Percentiles rank a stretch among this genome's conserved stretches.
Conservation (phyloP, 108 stramenopile genomes). For the Skeletonema marinoi region DNA sequence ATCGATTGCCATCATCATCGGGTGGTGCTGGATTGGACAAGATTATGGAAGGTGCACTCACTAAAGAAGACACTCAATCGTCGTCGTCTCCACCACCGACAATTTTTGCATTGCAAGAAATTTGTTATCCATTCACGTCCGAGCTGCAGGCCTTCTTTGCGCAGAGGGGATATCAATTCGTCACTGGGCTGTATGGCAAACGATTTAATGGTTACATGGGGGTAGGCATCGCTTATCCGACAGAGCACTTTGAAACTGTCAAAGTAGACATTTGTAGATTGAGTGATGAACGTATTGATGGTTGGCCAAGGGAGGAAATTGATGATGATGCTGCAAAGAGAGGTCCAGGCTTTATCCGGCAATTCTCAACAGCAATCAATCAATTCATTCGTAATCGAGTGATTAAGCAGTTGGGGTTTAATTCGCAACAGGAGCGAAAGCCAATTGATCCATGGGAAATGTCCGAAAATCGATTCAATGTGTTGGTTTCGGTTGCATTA, state of each 20-base stretch:
- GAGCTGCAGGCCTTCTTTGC: constrained; percentile 86
- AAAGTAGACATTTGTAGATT: constrained; percentile 76
- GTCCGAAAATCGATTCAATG: constrained; percentile 73
- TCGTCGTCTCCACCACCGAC: constrained; percentile 9
- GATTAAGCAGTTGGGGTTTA: constrained; percentile 9
- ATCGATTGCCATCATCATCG: constrained; percentile 3
- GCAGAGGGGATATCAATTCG: constrained; percentile 79
- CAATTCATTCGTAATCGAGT: constrained; percentile 13
- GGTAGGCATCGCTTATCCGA: constrained; percentile 78
- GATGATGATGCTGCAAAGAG: constrained; percentile 8
- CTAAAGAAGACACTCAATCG: not conserved
- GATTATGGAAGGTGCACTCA: not conserved
- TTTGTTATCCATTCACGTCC: constrained; percentile 78
- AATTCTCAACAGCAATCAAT: constrained; percentile 8
- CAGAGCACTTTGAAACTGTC: constrained; percentile 55
- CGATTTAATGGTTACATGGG: constrained; percentile 93
- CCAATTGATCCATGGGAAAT: constrained; percentile 77
- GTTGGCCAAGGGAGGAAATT: constrained; percentile 67
- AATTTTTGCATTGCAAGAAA: constrained; percentile 89
- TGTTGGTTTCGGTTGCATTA: constrained; percentile 66
- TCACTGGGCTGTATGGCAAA: constrained; percentile 90
- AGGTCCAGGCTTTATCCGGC: constrained; percentile 7
- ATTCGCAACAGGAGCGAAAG: not conserved
- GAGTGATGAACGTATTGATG: constrained; percentile 62
- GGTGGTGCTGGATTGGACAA: constrained; percentile 8